Evolutionary conservation across 129 eudicot genomes (phyloP), one percentile per base, ranked within the genome.

Genomic region (Helianthus tuberosus): DNA sequence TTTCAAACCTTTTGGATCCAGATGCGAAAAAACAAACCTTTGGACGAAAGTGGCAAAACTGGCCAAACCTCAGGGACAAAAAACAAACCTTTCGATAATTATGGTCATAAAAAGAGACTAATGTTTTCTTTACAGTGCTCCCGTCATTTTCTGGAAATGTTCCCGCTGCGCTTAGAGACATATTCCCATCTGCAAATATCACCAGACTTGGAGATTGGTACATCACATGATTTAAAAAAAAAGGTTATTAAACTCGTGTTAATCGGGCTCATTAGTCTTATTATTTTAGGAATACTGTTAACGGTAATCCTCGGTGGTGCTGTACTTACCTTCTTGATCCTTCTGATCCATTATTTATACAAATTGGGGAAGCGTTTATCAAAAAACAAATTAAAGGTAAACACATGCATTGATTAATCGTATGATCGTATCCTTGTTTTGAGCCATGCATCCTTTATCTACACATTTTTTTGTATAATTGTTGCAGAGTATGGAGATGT

Each of bases 131-230:
- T 75, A 23, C 68, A 94, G 98, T 94, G 57, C 93, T 94, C 61
- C 98, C 98, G 58, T 90, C 98, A 75, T 94, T 94, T 73, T 90
- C 98, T 66, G 98, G 98, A 46, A 94, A 94, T 61, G 93, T 94
- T 77, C 98, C 98, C 29, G 89, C 89, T 16, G 97, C 98, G 44
- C 71, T 94, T 29, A 86, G 72, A 84, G 79, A 80, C 11, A 85
- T 81, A 11, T 94, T 80, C 64, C 98, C 98, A 44, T 76, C 85
- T 62, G 90, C 98, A 67, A 90, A 94, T 81, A 94, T 94, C 66
- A 94, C 91, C 36, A 86, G 93, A 61, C 96, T 94, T 67, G 97
- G 97, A 66, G 88, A 90, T 32, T 93, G 98, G 97, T 90, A 85
- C 36, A 53, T 67, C 32, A 63, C 74, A 47, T 48, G 5, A 15